These are phyloP conservation scores for Cercospora berteroae DNA, from an alignment of 2,329 filamentous ascomycete genomes.

Conservation along the genomic window DNA sequence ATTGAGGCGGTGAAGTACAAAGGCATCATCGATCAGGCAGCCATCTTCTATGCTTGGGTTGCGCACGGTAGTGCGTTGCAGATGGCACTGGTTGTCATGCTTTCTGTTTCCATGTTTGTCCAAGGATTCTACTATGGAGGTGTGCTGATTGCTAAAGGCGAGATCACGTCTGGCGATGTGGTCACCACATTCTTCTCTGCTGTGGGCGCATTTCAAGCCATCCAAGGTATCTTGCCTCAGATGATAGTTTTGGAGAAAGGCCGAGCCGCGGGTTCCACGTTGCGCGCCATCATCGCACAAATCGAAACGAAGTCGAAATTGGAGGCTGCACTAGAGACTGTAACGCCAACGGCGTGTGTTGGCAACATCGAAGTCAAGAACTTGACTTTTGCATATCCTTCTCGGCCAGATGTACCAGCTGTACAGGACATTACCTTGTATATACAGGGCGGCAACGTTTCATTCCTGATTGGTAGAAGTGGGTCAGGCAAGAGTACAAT, in stretches of 20 bases:
- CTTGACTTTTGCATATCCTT: conserved; percentile 66
- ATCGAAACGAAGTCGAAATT: conserved; percentile 31
- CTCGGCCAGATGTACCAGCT: conserved; percentile 59
- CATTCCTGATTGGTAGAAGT: conserved; percentile 79
- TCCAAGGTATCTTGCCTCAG: conserved; percentile 73
- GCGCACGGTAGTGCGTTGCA: conserved; percentile 69
- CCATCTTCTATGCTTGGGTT: conserved; percentile 64
- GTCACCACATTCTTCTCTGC: conserved; percentile 84
- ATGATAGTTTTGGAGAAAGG: conserved; percentile 77
- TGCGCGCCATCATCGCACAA: conserved; percentile 51
- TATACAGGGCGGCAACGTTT: conserved; percentile 70
- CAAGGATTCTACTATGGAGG: conserved; percentile 88
- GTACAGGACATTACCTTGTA: conserved; percentile 63
- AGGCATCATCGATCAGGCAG: conserved; percentile 56
- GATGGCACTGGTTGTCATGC: conserved; percentile 69
- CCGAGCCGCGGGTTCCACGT: conserved; percentile 65
- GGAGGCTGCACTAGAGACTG: conserved; percentile 23
- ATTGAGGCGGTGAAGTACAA: conserved; percentile 68
- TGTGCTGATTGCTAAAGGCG: conserved; percentile 61
- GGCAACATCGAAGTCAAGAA: conserved; percentile 69
- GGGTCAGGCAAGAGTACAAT: conserved; percentile 93
- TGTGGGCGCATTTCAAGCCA: conserved; percentile 70
- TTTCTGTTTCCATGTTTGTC: conserved; percentile 76
- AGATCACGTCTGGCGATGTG: conserved; percentile 62
- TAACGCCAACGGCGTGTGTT: conserved; percentile 46